These are phyloP conservation scores for Sugiyamaella castrensis DNA, from an alignment of 1,139 yeast genomes.

Conservation along the genomic window DNA sequence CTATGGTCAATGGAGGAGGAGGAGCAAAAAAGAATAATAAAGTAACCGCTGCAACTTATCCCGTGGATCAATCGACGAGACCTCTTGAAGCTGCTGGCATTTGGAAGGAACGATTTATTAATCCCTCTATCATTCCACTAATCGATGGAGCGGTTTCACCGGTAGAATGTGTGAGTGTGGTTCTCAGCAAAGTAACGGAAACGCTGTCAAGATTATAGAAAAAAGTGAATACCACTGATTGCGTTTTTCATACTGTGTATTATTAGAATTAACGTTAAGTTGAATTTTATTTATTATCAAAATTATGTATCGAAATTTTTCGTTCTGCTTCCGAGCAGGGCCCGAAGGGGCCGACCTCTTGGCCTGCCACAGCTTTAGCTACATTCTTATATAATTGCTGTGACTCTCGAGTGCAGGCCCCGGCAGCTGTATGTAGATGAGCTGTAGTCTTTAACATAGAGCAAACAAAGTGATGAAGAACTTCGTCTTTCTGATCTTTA, in stretches of 20 bases:
- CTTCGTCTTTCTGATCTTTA: too few species aligned
- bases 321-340: background rate
- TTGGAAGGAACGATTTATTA: constrained; percentile 19
- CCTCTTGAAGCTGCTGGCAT: constrained; percentile 9
- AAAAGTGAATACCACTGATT: background rate
- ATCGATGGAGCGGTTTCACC: constrained; percentile 30
- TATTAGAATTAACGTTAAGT: background rate
- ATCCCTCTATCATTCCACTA: constrained; percentile 30
- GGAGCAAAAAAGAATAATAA: background rate
- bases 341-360: background rate
- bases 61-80: too few species aligned
- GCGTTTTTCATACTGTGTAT: background rate
- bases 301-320: background rate
- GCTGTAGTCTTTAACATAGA: too few species aligned
- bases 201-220: background rate
- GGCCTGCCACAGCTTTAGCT: too few species aligned
- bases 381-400: too few species aligned
- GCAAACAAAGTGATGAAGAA: too few species aligned
- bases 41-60: too few species aligned
- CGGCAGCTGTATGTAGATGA: too few species aligned
- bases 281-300: background rate
- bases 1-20: background rate
- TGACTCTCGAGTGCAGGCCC: too few species aligned
- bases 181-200: constrained; percentile 14
- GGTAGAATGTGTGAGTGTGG: constrained; percentile 21